These are phyloP conservation scores for Colletotrichum scovillei DNA, from an alignment of 2,329 filamentous ascomycete species.

Conservation along the genomic window DNA sequence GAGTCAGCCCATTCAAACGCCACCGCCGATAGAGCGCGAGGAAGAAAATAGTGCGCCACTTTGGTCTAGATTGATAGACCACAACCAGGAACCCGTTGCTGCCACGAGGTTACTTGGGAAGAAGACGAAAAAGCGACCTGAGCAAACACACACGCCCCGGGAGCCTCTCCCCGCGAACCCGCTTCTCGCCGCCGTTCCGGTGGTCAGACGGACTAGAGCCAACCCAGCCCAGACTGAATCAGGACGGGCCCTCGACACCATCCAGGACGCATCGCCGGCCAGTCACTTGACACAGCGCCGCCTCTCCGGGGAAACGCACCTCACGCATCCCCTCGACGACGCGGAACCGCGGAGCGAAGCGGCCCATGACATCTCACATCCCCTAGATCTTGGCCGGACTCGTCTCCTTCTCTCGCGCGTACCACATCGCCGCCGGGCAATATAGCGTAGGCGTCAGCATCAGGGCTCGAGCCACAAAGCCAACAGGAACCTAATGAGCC, in stretches of 20 bases:
- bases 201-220: not conserved
- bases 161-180: not conserved
- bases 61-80: constrained; percentile 4
- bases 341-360: not conserved
- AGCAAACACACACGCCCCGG: not conserved
- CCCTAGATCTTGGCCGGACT: not conserved
- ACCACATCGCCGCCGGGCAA: not conserved
- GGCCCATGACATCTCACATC: not conserved
- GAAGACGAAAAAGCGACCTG: not conserved
- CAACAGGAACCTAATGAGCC: not conserved
- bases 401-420: not conserved
- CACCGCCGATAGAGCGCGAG: not conserved
- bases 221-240: not conserved
- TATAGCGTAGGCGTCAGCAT: not conserved
- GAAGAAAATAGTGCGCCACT: not conserved
- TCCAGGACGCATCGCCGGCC: not conserved
- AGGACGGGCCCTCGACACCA: not conserved
- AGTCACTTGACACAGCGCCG: constrained; percentile 1
- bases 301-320: constrained; percentile 15
- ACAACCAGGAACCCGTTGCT: not conserved
- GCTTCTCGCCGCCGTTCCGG: not conserved
- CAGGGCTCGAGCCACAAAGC: constrained; percentile 3
- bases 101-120: not conserved
- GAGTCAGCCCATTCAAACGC: constrained; percentile 5
- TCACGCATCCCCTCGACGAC: constrained; percentile 6